Conservation (phyloP, 768 basidiomycete species). For the Tylopilus rubrobrunneus region DNA sequence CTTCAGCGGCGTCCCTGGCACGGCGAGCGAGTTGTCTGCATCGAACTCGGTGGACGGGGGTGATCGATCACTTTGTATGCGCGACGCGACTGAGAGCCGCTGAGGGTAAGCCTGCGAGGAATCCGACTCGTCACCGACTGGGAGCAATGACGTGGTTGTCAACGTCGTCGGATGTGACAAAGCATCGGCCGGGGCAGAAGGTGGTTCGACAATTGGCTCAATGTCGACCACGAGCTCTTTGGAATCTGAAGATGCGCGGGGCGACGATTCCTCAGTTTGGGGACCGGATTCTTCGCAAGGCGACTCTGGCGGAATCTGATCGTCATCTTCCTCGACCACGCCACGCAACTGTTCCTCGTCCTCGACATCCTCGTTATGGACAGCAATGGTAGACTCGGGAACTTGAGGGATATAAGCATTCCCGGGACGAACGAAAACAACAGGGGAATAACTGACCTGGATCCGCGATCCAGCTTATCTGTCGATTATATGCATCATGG, state of each 20-base stretch:
- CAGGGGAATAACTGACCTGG: slow-evolving; percentile 47
- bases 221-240: slow-evolving; percentile 62
- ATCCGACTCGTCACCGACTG: slow-evolving; percentile 43
- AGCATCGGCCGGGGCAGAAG: slow-evolving; percentile 42
- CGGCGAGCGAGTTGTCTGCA: slow-evolving; percentile 44
- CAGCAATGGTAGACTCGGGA: slow-evolving; percentile 60
- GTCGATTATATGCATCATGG: slow-evolving; percentile 46
- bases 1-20: slow-evolving; percentile 47
- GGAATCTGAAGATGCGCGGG: slow-evolving; percentile 53
- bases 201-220: slow-evolving; percentile 54
- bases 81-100: slow-evolving; percentile 60
- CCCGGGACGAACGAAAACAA: slow-evolving; percentile 2
- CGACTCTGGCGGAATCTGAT: slow-evolving; percentile 50
- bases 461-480: slow-evolving; percentile 76
- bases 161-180: slow-evolving; percentile 45
- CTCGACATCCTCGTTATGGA: slow-evolving; percentile 50
- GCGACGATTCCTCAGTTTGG: slow-evolving; percentile 50
- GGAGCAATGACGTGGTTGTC: slow-evolving; percentile 37
- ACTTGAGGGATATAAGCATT: slow-evolving; percentile 34
- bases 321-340: slow-evolving; percentile 42
- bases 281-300: slow-evolving; percentile 43
- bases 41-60: slow-evolving; percentile 48
- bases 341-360: slow-evolving; percentile 37
- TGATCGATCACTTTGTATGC: slow-evolving; percentile 58
- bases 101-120: slow-evolving; percentile 55